These are phyloP conservation scores for Vachellia collinsii DNA, from an alignment of 306 rosid species.

Conservation along the genomic window DNA sequence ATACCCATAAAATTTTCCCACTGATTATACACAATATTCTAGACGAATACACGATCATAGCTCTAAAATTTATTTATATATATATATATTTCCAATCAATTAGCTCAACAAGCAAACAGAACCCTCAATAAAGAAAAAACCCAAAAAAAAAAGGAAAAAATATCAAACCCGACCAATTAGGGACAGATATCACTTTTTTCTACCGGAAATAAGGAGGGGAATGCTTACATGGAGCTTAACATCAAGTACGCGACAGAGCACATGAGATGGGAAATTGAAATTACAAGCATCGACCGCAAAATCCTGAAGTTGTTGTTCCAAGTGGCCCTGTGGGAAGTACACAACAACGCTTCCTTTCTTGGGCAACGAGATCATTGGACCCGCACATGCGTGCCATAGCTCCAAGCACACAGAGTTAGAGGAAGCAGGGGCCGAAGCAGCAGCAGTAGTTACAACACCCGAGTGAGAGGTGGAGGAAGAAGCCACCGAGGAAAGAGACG, in stretches of 20 bases:
- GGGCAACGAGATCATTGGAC: slow-evolving; percentile 88
- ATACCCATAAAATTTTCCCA: not conserved
- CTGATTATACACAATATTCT: slow-evolving; percentile 5
- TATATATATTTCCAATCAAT: not conserved
- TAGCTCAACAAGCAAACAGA: slow-evolving; percentile 29
- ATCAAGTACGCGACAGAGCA: slow-evolving; percentile 86
- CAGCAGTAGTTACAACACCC: slow-evolving; percentile 30
- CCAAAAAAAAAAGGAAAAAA: slow-evolving; percentile 13
- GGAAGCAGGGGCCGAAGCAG: slow-evolving; percentile 39
- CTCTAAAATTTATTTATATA: not conserved
- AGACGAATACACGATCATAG: not conserved
- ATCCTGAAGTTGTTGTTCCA: slow-evolving; percentile 72
- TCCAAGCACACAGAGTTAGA: slow-evolving; percentile 70
- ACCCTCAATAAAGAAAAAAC: slow-evolving; percentile 41
- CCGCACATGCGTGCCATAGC: slow-evolving; percentile 99
- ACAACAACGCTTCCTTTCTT: slow-evolving; percentile 87
- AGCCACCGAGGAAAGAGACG: slow-evolving; percentile 49
- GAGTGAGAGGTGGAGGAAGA: slow-evolving; percentile 56
- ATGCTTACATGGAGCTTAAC: slow-evolving; percentile 88
- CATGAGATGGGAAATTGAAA: slow-evolving; percentile 64
- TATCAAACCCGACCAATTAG: slow-evolving; percentile 24
- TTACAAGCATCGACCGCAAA: slow-evolving; percentile 62
- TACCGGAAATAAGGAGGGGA: not conserved
- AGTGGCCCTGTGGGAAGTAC: slow-evolving; percentile 92
- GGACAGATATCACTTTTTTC: slow-evolving; percentile 29